Base-by-base conservation (phyloP, 2,329 filamentous ascomycete genomes). In the Xenoacremonium recifei region DNA sequence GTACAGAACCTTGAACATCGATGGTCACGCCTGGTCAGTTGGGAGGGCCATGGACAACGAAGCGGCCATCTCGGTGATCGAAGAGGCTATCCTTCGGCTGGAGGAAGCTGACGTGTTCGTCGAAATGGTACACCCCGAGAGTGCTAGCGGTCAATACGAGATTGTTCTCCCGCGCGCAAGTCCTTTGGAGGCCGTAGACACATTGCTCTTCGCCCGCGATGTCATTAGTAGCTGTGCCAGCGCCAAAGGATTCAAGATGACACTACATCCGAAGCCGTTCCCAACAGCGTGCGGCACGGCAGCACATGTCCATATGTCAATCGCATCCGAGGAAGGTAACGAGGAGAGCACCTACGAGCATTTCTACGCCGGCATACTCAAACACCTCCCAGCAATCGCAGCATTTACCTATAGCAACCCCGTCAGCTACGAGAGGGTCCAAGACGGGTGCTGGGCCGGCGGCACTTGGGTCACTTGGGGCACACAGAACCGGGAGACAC, bases 391-490 rank as follows among this genome's bases (percentile, higher is more conserved):
- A 0, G 76, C 80, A 3, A 67, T 93, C n/a, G 67, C 76, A 10
- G 85, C 88, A 0, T 84, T 93, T 43, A 82, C 80, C 0, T 79
- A 88, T 54, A 76, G 82, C 25, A 79, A 80, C 49, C 71, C 77
- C 2, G 72, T 73, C 1, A 88, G 83, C 61, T 93, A 93, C 62
- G 77, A 78, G 25, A 77, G 88, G 4, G 73, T 87, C 10, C 64
- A 68, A 2, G 82, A 89, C 39, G 77, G 87, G n/a, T 71, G 70
- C 44, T 93, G 87, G 88, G 78, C 86, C 0, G 87, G 87, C n/a
- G 87, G 87, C 0, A 78, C 82, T 6, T 91, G 84, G 82, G 77
- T 91, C 0, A 70, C 84, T 0, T 95, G 87, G 88, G 89, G 89
- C 11, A 86, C 81, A 4, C 83, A 93, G 65, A 93, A 93, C 62